Evolutionary conservation across 805 yeast genomes (phyloP).

Genomic region (Wickerhamomyces sydowiorum): DNA sequence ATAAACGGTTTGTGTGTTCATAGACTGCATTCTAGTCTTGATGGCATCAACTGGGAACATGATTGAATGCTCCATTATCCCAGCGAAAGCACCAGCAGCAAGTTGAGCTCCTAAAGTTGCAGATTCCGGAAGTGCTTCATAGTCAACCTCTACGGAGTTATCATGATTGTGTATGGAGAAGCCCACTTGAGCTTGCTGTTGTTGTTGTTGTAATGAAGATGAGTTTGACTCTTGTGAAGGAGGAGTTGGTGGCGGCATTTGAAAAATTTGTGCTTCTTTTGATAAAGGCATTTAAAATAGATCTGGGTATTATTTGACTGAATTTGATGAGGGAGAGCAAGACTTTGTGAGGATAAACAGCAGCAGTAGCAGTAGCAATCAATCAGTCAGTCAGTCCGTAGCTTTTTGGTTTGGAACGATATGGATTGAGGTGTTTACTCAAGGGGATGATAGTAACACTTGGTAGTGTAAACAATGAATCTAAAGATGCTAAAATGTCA

Average conservation of each 20-base stretch:
- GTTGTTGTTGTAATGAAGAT: not conserved
- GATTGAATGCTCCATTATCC: slow-evolving; percentile 95
- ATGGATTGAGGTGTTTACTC: not conserved
- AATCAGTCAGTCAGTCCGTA: too few relatives aligned
- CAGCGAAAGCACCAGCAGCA: slow-evolving; percentile 97
- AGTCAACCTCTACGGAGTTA: slow-evolving; percentile 53
- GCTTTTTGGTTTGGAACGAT: too few relatives aligned
- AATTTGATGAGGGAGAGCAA: too few relatives aligned
- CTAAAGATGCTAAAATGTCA: too few relatives aligned
- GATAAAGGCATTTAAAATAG: not conserved
- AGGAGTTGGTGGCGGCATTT: not conserved
- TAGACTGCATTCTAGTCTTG: slow-evolving; percentile 84
- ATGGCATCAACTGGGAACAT: slow-evolving; percentile 97
- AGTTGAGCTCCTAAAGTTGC: slow-evolving; percentile 81
- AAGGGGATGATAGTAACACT: not conserved
- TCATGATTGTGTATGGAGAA: not conserved
- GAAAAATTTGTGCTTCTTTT: not conserved
- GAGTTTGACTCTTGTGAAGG: not conserved
- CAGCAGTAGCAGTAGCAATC: too few relatives aligned
- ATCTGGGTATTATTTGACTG: not conserved
- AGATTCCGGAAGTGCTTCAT: slow-evolving; percentile 85
- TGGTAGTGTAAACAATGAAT: not conserved
- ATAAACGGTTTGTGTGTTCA: slow-evolving; percentile 14
- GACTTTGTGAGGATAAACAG: too few relatives aligned
- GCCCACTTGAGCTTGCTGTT: not conserved